A percentile compares a stretch with the other conserved stretches of the same genome.
Conservation (phyloP, 768 basidiomycete genomes). For the Butyriboletus loyo region DNA sequence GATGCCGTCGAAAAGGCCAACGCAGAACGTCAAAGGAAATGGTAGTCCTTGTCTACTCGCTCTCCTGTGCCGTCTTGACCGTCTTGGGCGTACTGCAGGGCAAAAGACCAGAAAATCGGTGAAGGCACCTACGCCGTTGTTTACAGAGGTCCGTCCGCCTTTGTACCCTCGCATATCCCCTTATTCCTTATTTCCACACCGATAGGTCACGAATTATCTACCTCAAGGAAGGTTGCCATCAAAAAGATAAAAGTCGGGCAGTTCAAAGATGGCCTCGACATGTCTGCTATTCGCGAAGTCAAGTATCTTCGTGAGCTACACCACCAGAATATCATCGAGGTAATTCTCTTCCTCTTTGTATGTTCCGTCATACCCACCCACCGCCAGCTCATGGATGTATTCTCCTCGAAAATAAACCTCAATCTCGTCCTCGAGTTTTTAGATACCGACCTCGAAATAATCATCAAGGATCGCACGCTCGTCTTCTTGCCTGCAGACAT, state of each 20-base stretch:
- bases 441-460: constrained; percentile 93
- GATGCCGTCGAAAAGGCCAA: constrained; percentile 83
- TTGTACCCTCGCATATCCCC: neutral
- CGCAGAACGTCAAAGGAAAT: constrained; percentile 64
- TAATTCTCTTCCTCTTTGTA: constrained; percentile 27
- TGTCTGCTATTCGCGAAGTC: constrained; percentile 98
- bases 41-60: constrained; percentile 37
- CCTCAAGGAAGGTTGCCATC: constrained; percentile 86
- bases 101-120: constrained; percentile 78
- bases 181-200: constrained; percentile 3
- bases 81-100: constrained; percentile 42
- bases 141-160: constrained; percentile 69
- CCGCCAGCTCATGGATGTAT: constrained; percentile 89
- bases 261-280: constrained; percentile 97
- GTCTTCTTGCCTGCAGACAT: constrained; percentile 95
- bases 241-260: constrained; percentile 98
- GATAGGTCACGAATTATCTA: constrained; percentile 69
- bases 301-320: constrained; percentile 92
- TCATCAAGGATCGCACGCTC: constrained; percentile 90
- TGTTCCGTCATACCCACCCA: neutral
- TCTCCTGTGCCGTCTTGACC: constrained; percentile 4
- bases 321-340: constrained; percentile 95
- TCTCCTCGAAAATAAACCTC: constrained; percentile 92
- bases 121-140: constrained; percentile 97
- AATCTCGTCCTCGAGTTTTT: constrained; percentile 97